Evolutionary conservation across 805 yeast genomes (phyloP), one percentile per base, ranked within the genome.

Genomic region (Ogataea pini): DNA sequence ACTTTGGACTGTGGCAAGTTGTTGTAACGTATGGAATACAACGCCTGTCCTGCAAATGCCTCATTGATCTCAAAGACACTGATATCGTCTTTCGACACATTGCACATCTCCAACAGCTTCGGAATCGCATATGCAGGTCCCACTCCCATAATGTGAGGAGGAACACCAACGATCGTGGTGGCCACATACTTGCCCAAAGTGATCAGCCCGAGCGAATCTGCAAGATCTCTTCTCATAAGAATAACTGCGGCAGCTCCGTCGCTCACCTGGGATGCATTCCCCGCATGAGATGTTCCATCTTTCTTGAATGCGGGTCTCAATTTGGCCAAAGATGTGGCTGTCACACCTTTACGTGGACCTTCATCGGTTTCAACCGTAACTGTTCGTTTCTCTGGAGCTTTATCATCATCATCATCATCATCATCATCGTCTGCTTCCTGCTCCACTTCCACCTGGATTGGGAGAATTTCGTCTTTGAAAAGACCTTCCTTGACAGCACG

Each of bases 111-210:
- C 57, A 92, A 78, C 16, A 89, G 84, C 47, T 78, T 79, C 52
- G 99, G 98, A 61, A 92, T 91, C 50, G 98, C 99, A 60, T 79
- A 82, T 22, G 96, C 97, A 49, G 99, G 99, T 37, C 98, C 99
- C 60, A 92, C 83, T 50, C 98, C 99, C 99, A 92, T 92, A 52
- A 91, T 81, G 71, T 89, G 96, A 18, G 97, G 97, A 47, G 97
- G 96, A 39, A 91, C 97, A 60, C 99, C 99, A 48, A 86, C 92
- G 34, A 83, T 74, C 57, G 85, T 79, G 62, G 88, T 83, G 58
- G 83, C 85, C 53, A 90, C 82, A 59, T 80, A 92, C 73, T 87
- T 88, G 53, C 85, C 99, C 49, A 85, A 61, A 51, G 89, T 82
- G 47, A 86, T 84, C 58, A 86, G 76, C 33, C 85, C 84, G 49